These are phyloP conservation scores for Ocimum tenuiflorum DNA, from an alignment of 257 asterid genomes.

Conservation along the genomic window DNA sequence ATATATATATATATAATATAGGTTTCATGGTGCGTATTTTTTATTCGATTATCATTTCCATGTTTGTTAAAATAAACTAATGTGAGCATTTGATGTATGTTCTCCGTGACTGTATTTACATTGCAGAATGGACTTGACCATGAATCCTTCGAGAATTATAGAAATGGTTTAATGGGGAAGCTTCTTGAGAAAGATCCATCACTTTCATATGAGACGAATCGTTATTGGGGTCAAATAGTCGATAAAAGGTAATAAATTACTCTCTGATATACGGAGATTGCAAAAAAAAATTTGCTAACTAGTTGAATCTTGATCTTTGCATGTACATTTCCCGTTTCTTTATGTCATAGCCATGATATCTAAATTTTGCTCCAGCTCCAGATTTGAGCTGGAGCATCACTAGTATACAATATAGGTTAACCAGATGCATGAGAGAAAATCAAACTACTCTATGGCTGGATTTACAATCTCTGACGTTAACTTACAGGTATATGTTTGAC, in stretches of 20 bases:
- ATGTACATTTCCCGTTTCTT: too few species aligned
- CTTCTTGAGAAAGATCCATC: conserved; percentile 97
- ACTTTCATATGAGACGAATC: conserved; percentile 72
- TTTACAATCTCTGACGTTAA: not conserved
- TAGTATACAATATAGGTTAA: not conserved
- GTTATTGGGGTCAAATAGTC: conserved; percentile 83
- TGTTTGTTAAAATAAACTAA: not conserved
- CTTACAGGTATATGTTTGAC: conserved; percentile 90
- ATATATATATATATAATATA: not conserved
- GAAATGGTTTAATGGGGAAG: conserved; percentile 67
- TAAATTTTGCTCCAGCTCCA: too few species aligned
- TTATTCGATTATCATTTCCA: conserved; percentile 3
- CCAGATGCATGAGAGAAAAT: not conserved
- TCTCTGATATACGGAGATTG: not conserved
- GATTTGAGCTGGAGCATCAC: too few species aligned
- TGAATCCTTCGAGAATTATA: conserved; percentile 72
- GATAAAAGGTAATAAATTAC: conserved; percentile 61
- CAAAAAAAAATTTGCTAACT: not conserved
- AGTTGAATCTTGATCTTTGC: too few species aligned
- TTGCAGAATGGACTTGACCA: conserved; percentile 64
- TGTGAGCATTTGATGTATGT: not conserved
- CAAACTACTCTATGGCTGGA: not conserved
- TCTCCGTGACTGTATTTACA: not conserved
- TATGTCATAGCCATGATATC: too few species aligned
- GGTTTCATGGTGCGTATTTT: not conserved